Conservation (phyloP, 192 early-diverging fungal species). For the Podila verticillata region DNA sequence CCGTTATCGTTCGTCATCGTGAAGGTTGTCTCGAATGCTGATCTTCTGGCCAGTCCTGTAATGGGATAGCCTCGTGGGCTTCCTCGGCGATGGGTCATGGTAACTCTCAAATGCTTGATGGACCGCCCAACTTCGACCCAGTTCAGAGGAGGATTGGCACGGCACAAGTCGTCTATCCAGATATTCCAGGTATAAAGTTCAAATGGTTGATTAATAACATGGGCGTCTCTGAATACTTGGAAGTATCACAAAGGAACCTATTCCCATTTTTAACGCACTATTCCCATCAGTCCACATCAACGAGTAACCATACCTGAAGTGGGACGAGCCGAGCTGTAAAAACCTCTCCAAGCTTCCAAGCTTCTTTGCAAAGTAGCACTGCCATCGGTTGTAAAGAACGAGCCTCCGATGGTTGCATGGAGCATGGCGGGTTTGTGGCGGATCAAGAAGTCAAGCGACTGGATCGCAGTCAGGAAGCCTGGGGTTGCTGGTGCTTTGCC, state of each 20-base stretch:
- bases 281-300: constrained; percentile 60
- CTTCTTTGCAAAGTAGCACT: constrained; percentile 63
- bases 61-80: constrained; percentile 72
- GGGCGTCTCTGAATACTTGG: no score
- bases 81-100: constrained; percentile 64
- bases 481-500: constrained; percentile 53
- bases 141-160: constrained; percentile 42
- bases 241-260: no score
- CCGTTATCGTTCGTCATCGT: constrained; percentile 2
- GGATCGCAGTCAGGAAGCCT: constrained; percentile 61
- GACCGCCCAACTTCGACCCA: constrained; percentile 50
- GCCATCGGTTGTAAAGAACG: constrained; percentile 83
- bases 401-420: constrained; percentile 83
- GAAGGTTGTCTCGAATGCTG: constrained; percentile 80
- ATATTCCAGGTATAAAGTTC: no score
- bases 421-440: constrained; percentile 77
- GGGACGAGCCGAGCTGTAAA: constrained; percentile 86
- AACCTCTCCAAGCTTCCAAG: constrained; percentile 90
- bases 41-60: constrained; percentile 65
- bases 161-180: constrained; percentile 50
- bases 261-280: no score
- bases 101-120: constrained; percentile 63
- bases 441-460: constrained; percentile 81
- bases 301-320: constrained; percentile 56
- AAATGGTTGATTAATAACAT: no score